A percentile compares a stretch with the other conserved stretches of the same genome.
Conservation (phyloP, 331 rosid genomes). For the Malus hybrid region DNA sequence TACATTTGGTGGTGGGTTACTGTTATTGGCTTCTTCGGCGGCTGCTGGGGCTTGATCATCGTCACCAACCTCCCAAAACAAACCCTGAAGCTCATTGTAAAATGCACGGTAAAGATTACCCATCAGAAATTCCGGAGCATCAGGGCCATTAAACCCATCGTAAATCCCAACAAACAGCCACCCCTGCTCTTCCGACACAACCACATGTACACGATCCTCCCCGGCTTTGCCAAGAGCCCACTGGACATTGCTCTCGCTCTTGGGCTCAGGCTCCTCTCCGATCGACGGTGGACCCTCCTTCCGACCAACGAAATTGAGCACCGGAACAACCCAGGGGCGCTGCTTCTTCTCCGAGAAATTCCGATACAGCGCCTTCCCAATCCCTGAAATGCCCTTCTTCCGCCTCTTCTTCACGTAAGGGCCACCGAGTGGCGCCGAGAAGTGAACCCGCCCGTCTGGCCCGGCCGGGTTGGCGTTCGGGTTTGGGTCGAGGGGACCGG, state of each 20-base stretch:
- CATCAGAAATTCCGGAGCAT: constrained; percentile 97
- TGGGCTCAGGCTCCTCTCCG: constrained; percentile 30
- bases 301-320: constrained; percentile 60
- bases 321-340: constrained; percentile 95
- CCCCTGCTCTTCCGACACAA: constrained; percentile 88
- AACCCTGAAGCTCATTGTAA: constrained; percentile 74
- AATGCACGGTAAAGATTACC: constrained; percentile 82
- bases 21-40: constrained; percentile 19
- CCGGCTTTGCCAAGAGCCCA: constrained; percentile 97
- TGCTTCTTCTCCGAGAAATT: constrained; percentile 66
- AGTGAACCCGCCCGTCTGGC: constrained; percentile 35
- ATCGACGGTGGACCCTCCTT: constrained; percentile 38
- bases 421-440: constrained; percentile 86
- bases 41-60: constrained; percentile 24
- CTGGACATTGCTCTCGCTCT: constrained; percentile 59
- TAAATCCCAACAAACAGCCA: constrained; percentile 94
- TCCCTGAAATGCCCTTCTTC: constrained; percentile 62
- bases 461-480: constrained; percentile 6
- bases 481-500: constrained; percentile 65
- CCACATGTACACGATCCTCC: constrained; percentile 93
- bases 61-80: constrained; percentile 82
- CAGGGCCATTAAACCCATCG: constrained; percentile 91
- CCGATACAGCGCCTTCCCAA: constrained; percentile 63
- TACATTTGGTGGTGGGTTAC: constrained; percentile 17
- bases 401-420: constrained; percentile 43